Evolutionary conservation across 106 monocot genomes (phyloP).

Genomic region (Gastrodia elata): DNA sequence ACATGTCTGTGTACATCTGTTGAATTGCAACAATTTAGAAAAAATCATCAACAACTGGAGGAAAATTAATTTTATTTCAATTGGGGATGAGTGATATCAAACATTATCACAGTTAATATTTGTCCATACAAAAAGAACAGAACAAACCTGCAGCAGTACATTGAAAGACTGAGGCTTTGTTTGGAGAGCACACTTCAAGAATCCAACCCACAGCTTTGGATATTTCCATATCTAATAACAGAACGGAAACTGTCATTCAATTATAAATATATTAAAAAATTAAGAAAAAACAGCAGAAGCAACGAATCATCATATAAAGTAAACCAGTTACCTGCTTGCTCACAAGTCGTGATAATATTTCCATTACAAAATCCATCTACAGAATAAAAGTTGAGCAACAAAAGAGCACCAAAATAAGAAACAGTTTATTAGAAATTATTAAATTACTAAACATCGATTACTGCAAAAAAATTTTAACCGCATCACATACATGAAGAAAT

Average conservation of each 20-base stretch:
- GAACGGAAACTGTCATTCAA: background rate
- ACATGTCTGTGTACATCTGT: too few relatives aligned
- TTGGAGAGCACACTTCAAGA: conserved; percentile 78
- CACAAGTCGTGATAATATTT: conserved; percentile 82
- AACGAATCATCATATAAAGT: background rate
- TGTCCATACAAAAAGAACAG: background rate
- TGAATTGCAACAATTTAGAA: too few relatives aligned
- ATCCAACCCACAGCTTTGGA: conserved; percentile 96
- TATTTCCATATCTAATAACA: conserved; percentile 87
- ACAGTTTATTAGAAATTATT: background rate
- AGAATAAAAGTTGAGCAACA: conserved; percentile 19
- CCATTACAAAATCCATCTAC: conserved; percentile 95
- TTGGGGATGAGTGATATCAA: too few relatives aligned
- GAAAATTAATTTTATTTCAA: too few relatives aligned
- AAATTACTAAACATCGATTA: background rate
- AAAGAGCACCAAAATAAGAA: background rate
- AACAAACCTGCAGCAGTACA: conserved; percentile 83
- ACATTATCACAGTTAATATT: background rate
- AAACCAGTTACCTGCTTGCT: conserved; percentile 66
- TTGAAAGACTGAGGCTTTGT: conserved; percentile 80
- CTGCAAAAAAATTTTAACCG: background rate
- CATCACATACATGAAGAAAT: background rate
- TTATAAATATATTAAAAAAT: background rate
- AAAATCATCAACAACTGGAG: too few relatives aligned
- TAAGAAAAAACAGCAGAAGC: background rate